Evolutionary conservation across 352 stramenopile genomes (phyloP).

Genomic region (Phytophthora sp.): DNA sequence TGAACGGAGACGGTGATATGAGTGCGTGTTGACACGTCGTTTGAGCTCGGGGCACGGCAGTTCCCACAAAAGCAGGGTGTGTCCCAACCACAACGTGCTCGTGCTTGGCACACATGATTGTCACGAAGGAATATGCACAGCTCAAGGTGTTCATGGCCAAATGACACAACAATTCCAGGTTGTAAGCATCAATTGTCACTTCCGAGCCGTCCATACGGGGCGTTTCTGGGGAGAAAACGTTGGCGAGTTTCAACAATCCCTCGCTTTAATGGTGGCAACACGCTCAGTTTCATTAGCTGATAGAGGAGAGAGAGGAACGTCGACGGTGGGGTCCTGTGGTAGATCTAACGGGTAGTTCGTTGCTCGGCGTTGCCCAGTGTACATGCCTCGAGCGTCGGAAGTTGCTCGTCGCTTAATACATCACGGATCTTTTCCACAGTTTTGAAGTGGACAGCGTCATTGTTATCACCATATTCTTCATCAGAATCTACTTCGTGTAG

Average conservation of each 20-base stretch:
- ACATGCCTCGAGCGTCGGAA: constrained; percentile 17
- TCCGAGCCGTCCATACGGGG: constrained; percentile 9
- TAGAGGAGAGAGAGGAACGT: constrained; percentile 29
- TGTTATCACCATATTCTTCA: not conserved
- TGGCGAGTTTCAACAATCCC: constrained; percentile 19
- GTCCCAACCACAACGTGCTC: constrained; percentile 48
- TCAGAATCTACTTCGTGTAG: constrained; percentile 9
- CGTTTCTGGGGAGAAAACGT: constrained; percentile 20
- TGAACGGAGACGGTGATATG: constrained; percentile 54
- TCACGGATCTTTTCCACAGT: constrained; percentile 9
- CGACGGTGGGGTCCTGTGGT: constrained; percentile 18
- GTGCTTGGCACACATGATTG: constrained; percentile 49
- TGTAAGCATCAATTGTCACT: constrained; percentile 26
- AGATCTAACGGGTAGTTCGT: constrained; percentile 30
- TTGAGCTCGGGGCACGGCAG: constrained; percentile 50
- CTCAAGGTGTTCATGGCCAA: constrained; percentile 51
- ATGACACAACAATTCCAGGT: constrained; percentile 61
- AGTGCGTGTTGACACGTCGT: constrained; percentile 62
- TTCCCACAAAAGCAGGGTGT: constrained; percentile 22
- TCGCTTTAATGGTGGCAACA: constrained; percentile 13
- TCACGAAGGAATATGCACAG: constrained; percentile 55
- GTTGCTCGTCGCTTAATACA: constrained; percentile 13
- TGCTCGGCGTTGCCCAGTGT: constrained; percentile 23
- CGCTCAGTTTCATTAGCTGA: constrained; percentile 35
- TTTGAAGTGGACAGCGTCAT: not conserved